Evolutionary conservation across 495 filamentous ascomycete species (phyloP).

Genomic region (Penicillium ochrochloron): DNA sequence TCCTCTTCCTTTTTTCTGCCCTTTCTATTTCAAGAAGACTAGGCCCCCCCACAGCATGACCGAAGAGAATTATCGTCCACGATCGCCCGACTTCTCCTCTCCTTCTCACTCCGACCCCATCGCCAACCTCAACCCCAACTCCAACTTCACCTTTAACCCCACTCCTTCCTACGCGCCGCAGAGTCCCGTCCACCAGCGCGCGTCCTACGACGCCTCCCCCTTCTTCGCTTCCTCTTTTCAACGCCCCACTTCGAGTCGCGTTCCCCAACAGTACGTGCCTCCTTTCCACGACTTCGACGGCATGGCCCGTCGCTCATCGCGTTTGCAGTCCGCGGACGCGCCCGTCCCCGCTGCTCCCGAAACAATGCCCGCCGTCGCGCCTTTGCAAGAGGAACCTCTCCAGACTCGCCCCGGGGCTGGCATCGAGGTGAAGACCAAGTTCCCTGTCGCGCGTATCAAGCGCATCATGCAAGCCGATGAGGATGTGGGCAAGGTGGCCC

Average conservation of each 20-base stretch:
- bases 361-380: constrained; percentile 36
- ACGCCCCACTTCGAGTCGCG: constrained; percentile 33
- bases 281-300: constrained; percentile 39
- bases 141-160: constrained; percentile 20
- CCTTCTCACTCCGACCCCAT: constrained; percentile 12
- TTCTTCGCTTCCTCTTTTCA: constrained; percentile 45
- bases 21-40: constrained; percentile 8
- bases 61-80: constrained; percentile 37
- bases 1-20: not conserved
- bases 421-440: constrained; percentile 89
- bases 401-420: constrained; percentile 38
- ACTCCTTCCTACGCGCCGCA: constrained; percentile 42
- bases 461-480: constrained; percentile 99
- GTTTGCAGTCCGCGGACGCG: constrained; percentile 42
- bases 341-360: constrained; percentile 32
- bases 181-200: constrained; percentile 43
- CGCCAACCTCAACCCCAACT: constrained; percentile 5
- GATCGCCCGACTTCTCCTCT: constrained; percentile 37
- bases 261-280: constrained; percentile 45
- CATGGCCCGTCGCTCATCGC: constrained; percentile 54
- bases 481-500: constrained; percentile 97
- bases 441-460: constrained; percentile 97
- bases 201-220: constrained; percentile 49
- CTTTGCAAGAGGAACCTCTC: constrained; percentile 33
- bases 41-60: constrained; percentile 28